Evolutionary conservation across 805 yeast species (phyloP).

Genomic region (Candida tibetensis): DNA sequence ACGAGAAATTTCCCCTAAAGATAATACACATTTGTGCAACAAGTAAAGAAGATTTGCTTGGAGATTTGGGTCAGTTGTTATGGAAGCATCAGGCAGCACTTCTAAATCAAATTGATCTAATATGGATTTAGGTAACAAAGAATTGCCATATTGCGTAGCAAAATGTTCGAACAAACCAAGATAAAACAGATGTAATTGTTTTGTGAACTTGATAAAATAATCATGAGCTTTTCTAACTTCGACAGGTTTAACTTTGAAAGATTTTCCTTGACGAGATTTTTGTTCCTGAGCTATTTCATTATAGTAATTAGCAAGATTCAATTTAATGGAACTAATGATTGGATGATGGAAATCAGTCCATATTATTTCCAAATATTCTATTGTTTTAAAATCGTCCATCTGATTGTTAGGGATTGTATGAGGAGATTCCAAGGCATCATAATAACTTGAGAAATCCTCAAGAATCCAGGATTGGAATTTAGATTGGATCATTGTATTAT

Average conservation of each 20-base stretch:
- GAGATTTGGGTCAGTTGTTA: conserved; percentile 13
- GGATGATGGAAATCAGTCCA: conserved; percentile 70
- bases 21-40: conserved; percentile 48
- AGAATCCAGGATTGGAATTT: conserved; percentile 43
- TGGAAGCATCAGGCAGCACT: conserved; percentile 14
- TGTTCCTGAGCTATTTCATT: conserved; percentile 11
- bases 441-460: conserved; percentile 34
- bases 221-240: conserved; percentile 58
- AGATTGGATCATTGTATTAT: conserved; percentile 47
- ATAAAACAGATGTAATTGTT: conserved; percentile 50
- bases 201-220: conserved; percentile 47
- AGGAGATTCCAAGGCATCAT: conserved; percentile 6
- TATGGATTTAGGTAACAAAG: conserved; percentile 30
- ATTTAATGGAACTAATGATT: conserved; percentile 54
- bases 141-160: conserved; percentile 35
- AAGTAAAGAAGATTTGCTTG: conserved; percentile 39
- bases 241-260: conserved; percentile 38
- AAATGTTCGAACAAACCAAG: conserved; percentile 39
- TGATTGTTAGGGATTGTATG: conserved; percentile 16
- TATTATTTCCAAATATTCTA: conserved; percentile 38
- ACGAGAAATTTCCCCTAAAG: conserved; percentile 58
- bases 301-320: conserved; percentile 29
- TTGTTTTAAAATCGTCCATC: conserved; percentile 35
- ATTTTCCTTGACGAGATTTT: conserved; percentile 9
- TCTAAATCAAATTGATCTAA: conserved; percentile 26